Evolutionary conservation across 2,329 filamentous ascomycete species (phyloP), one percentile per base, ranked within the genome.

Genomic region (Penicillium janthinellum): DNA sequence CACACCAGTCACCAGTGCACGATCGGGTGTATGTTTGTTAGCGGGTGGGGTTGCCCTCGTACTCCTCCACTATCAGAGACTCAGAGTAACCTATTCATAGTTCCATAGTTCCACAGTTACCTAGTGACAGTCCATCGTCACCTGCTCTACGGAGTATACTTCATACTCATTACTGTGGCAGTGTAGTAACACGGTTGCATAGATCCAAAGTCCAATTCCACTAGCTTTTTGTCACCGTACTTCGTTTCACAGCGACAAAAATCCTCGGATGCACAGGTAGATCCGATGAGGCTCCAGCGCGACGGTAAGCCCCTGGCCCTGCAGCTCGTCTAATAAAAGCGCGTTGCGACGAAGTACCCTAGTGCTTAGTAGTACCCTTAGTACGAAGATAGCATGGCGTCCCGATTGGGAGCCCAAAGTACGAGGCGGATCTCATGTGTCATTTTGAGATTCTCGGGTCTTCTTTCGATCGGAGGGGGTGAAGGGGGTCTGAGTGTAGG

Each of bases 321-420:
- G 50, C 50, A 53, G 31, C 50, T 53, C 50, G 50, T 52, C 49
- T 41, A 53, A 53, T 10, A 17, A 35, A n/a, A 17, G 25, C 22
- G 31, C 37, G 38, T 31, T 12, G 4, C 22, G 22, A 22, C 22
- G 3, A 22, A 22, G 22, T 22, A 4, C 22, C 22, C 22, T 22
- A 22, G 22, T 22, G 22, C 22, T 22, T 22, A 39, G 12, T n/a
- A 52, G 14, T 20, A 6, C 25, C 25, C 25, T 28, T 17, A 12
- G 25, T 22, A 10, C 42, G 17, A 10, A 31, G 31, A 31, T 2
- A 50, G 31, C 28, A 31, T 8, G 22, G 28, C 12, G 15, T 28
- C 25, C 20, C 14, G 25, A 25, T n/a, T 47, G 20, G 42, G 10
- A 45, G 20, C 22, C 5, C 44, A 47, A 31, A 47, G 44, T 31